phyloP scores from a whole-genome alignment of 2,329 filamentous ascomycete species.

The Cladosporium colombiae region DNA sequence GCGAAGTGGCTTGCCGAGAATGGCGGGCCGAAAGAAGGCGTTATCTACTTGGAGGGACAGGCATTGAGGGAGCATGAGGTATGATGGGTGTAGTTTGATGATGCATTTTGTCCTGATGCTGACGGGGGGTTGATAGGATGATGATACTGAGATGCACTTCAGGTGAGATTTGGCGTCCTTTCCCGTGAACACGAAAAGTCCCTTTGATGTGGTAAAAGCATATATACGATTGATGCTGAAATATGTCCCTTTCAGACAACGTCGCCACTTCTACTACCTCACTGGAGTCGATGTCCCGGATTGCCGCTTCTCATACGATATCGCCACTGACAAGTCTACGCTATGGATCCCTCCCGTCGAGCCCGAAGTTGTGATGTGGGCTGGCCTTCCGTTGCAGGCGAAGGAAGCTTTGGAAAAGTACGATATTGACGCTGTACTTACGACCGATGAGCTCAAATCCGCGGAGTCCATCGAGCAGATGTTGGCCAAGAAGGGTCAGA shows the following conservation, averaged over 20 bases:
- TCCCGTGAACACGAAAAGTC: neutral
- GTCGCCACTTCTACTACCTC: constrained; percentile 88
- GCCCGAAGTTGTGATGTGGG: constrained; percentile 90
- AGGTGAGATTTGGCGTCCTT: constrained; percentile 53
- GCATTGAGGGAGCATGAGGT: constrained; percentile 75
- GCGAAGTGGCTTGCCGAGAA: constrained; percentile 71
- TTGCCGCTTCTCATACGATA: constrained; percentile 79
- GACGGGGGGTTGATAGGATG: constrained; percentile 57
- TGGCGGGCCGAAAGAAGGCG: constrained; percentile 64
- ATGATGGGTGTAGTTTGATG: constrained; percentile 1
- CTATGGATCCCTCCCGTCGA: constrained; percentile 92
- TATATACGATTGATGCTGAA: neutral
- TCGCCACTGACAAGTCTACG: constrained; percentile 70
- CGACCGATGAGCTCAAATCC: constrained; percentile 68
- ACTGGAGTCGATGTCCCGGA: constrained; percentile 84
- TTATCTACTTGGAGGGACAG: constrained; percentile 87
- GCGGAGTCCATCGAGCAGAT: constrained; percentile 60
- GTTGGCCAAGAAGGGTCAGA: constrained; percentile 40
- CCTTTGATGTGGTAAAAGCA: neutral
- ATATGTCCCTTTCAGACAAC: constrained; percentile 22
- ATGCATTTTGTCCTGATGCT: neutral
- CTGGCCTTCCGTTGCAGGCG: constrained; percentile 78
- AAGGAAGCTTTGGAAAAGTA: constrained; percentile 67
- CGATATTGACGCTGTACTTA: constrained; percentile 58
- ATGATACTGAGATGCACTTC: constrained; percentile 79